A percentile compares a stretch with the other conserved stretches of the same genome.
Evolutionary conservation across 2,329 filamentous ascomycete genomes (phyloP).

Genomic region (Helicocarpus griseus): DNA sequence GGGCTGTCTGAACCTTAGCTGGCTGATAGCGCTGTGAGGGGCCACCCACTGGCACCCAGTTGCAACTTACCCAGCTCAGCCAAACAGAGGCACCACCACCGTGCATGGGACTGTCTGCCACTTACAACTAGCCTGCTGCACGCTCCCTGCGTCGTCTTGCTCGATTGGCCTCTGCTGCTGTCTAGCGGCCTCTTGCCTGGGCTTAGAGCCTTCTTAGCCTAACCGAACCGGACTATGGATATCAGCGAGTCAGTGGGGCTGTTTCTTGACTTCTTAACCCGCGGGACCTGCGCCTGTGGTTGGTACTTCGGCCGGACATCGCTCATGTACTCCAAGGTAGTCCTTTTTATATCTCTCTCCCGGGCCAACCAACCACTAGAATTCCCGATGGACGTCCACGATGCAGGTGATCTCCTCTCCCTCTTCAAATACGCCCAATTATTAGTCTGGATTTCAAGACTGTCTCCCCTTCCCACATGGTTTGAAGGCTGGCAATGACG

Average conservation of each 20-base stretch:
- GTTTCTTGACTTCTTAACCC: background rate
- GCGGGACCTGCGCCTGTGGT: background rate
- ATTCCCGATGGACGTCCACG: background rate
- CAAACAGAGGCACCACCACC: background rate
- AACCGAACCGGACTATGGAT: background rate
- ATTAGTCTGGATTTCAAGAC: background rate
- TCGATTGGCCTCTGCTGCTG: background rate
- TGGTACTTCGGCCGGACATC: background rate
- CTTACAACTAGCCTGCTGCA: conserved; percentile 1
- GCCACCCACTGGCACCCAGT: too few species aligned
- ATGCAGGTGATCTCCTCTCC: background rate
- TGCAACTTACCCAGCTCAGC: too few species aligned
- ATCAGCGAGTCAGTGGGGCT: background rate
- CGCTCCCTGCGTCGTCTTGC: background rate
- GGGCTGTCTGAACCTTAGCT: background rate
- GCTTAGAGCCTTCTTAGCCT: background rate
- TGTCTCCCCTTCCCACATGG: background rate
- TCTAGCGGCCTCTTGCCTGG: background rate
- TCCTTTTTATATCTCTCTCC: background rate
- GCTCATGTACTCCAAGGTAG: background rate
- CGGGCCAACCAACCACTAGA: background rate
- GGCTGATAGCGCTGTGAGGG: background rate
- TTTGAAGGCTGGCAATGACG: background rate
- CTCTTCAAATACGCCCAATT: background rate
- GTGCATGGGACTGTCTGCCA: background rate